These are phyloP conservation scores for Hydrangea macrophylla DNA, from an alignment of 148 eudicot genomes.

Conservation along the genomic window DNA sequence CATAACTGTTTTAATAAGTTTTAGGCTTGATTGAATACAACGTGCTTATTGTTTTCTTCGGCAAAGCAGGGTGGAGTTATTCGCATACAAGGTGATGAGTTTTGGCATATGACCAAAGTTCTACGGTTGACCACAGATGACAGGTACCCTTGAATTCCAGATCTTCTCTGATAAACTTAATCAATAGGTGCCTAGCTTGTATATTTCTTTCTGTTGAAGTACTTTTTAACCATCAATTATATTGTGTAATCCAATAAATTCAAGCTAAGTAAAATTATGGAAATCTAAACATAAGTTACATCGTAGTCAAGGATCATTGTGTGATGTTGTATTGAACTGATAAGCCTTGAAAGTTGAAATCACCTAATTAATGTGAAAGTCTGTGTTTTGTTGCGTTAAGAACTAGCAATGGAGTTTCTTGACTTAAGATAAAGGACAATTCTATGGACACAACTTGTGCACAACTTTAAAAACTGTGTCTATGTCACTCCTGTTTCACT, in stretches of 20 bases:
- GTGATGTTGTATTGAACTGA: too few species aligned
- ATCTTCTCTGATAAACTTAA: not conserved
- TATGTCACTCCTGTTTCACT: too few species aligned
- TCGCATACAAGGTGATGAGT: conserved; percentile 85
- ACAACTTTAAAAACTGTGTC: too few species aligned
- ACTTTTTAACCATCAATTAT: too few species aligned
- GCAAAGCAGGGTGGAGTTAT: conserved; percentile 55
- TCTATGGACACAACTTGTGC: too few species aligned
- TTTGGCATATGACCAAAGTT: conserved; percentile 95
- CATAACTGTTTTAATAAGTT: not conserved
- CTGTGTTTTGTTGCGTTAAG: too few species aligned
- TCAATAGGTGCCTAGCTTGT: not conserved
- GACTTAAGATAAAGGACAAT: too few species aligned
- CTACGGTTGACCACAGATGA: conserved; percentile 59
- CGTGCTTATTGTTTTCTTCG: not conserved
- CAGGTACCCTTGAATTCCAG: conserved; percentile 45
- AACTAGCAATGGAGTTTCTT: too few species aligned
- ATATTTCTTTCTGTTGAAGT: too few species aligned
- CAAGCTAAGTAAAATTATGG: not conserved
- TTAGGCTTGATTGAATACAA: not conserved
- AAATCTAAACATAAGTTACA: not conserved
- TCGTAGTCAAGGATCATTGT: not conserved
- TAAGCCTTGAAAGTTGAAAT: too few species aligned
- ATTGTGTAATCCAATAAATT: too few species aligned
- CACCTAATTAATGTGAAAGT: too few species aligned